Evolutionary conservation across 345 rosid genomes (phyloP).

Genomic region (Jatropha curcas): DNA sequence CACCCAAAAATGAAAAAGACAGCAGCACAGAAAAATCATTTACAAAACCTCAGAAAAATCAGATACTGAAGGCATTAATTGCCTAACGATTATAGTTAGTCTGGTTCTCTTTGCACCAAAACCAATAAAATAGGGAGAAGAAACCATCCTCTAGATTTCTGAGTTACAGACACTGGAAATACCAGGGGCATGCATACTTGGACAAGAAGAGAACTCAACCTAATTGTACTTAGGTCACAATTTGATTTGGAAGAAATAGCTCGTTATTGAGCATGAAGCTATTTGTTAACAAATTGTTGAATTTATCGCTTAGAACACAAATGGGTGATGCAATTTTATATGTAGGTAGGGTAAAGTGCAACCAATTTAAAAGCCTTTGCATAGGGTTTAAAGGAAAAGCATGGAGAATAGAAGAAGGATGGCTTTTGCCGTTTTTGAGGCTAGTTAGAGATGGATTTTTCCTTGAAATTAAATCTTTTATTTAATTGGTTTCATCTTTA

Average conservation of each 20-base stretch:
- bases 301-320: neutral
- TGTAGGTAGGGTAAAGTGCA: neutral
- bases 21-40: constrained; percentile 4
- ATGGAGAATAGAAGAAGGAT: neutral
- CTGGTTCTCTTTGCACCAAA: neutral
- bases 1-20: neutral
- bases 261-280: neutral
- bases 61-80: neutral
- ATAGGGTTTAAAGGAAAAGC: neutral
- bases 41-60: neutral
- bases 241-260: constrained; percentile 3
- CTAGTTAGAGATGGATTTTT: neutral
- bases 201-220: neutral
- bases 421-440: neutral
- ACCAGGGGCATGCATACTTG: neutral
- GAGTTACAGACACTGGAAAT: neutral
- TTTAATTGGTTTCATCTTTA: neutral
- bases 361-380: neutral
- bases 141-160: neutral
- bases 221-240: neutral
- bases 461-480: neutral
- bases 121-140: neutral
- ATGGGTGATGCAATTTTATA: neutral
- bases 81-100: too few species aligned
- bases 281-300: neutral